These are phyloP conservation scores for Rostrohypoxylon terebratum DNA, from an alignment of 495 filamentous ascomycete species.

Conservation along the genomic window DNA sequence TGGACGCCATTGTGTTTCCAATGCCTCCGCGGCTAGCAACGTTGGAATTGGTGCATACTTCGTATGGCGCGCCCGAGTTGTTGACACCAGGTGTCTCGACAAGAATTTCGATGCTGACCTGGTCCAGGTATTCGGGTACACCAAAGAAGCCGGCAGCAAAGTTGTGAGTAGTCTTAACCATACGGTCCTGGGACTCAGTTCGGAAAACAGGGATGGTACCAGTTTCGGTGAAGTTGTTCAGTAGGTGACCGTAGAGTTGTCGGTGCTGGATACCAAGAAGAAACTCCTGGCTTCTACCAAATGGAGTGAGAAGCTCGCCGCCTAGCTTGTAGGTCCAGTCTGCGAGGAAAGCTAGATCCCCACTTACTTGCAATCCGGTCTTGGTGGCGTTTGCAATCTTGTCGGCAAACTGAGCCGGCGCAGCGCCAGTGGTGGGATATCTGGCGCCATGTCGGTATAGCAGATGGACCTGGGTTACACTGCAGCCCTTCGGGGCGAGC, in stretches of 20 bases:
- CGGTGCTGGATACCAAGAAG: constrained; percentile 57
- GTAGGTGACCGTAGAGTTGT: constrained; percentile 58
- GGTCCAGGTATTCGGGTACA: constrained; percentile 51
- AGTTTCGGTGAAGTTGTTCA: constrained; percentile 54
- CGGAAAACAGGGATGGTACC: constrained; percentile 54
- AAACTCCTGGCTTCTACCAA: constrained; percentile 51
- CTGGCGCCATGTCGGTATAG: constrained; percentile 48
- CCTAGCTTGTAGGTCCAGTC: constrained; percentile 65
- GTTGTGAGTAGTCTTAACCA: constrained; percentile 56
- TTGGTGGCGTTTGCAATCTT: constrained; percentile 48
- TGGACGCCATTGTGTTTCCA: constrained; percentile 45
- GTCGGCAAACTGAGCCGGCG: constrained; percentile 43
- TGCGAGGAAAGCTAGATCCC: constrained; percentile 64
- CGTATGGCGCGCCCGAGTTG: constrained; percentile 49
- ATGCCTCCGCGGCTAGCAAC: constrained; percentile 45
- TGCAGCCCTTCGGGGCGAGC: constrained; percentile 55
- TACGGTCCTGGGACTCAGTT: constrained; percentile 53
- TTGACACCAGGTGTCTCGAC: constrained; percentile 49
- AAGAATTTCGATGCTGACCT: constrained; percentile 54
- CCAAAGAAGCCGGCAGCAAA: constrained; percentile 58
- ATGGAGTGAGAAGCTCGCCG: constrained; percentile 64
- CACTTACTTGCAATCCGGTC: constrained; percentile 53
- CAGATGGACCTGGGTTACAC: constrained; percentile 66
- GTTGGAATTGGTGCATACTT: constrained; percentile 52
- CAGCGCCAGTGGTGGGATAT: constrained; percentile 47